Evolutionary conservation across 139 green algal genomes (phyloP).

Genomic region (Microglena sp.): DNA sequence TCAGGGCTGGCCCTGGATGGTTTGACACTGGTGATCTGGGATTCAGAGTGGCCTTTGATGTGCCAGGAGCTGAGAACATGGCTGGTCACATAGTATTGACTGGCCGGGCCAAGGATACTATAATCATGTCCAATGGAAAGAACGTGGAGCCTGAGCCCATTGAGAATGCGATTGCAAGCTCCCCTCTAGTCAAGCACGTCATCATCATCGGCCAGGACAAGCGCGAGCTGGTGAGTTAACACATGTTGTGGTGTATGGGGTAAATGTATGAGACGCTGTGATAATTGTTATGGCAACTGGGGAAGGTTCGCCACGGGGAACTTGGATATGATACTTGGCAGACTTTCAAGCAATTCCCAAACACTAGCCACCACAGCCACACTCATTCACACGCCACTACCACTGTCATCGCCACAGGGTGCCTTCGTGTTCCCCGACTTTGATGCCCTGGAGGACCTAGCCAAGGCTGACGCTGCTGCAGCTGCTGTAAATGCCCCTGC

Average conservation of each 20-base stretch:
- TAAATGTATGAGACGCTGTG: background rate
- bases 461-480: background rate
- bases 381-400: background rate
- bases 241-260: background rate
- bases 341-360: too few species aligned
- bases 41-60: background rate
- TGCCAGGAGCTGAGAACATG: background rate
- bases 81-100: background rate
- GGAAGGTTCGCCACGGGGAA: background rate
- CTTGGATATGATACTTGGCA: too few species aligned
- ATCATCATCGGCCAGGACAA: constrained; percentile 69
- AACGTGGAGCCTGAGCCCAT: constrained; percentile 86
- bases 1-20: constrained; percentile 56
- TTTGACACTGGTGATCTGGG: constrained; percentile 59
- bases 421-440: constrained; percentile 40
- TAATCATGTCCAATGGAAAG: constrained; percentile 77
- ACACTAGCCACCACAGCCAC: background rate
- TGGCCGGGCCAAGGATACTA: constrained; percentile 38
- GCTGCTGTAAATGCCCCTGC: background rate
- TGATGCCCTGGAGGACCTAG: constrained; percentile 16
- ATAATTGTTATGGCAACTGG: background rate
- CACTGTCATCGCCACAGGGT: too few species aligned
- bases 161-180: constrained; percentile 62
- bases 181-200: constrained; percentile 56
- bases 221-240: constrained; percentile 31